Percentiles rank a stretch among this genome's conserved stretches.
Evolutionary conservation across 208 protist genomes (phyloP).

Genomic region (Blechomonas ayalai): DNA sequence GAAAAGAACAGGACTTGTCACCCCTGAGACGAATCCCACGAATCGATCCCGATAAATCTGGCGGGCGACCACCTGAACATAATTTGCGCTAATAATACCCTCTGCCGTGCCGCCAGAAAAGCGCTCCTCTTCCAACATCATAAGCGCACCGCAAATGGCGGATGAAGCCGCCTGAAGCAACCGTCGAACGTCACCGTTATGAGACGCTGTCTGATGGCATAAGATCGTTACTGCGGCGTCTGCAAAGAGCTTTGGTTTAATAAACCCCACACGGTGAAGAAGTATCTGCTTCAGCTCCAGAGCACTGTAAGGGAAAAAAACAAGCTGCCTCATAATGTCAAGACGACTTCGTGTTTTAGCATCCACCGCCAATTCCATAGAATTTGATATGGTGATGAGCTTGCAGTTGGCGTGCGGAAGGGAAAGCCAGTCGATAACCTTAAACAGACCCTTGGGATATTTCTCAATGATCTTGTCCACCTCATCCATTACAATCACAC

Average conservation of each 20-base stretch:
- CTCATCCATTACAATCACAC: constrained; percentile 86
- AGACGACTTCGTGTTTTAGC: constrained; percentile 79
- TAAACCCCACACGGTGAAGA: constrained; percentile 35
- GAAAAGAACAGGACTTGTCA: constrained; percentile 60
- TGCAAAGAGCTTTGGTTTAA: constrained; percentile 67
- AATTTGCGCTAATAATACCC: constrained; percentile 60
- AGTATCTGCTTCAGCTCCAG: constrained; percentile 75
- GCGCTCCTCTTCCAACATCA: constrained; percentile 59
- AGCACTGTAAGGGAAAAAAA: constrained; percentile 76
- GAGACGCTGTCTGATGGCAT: constrained; percentile 78
- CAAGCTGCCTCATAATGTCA: constrained; percentile 72
- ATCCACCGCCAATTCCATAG: constrained; percentile 80
- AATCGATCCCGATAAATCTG: constrained; percentile 88
- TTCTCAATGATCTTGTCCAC: constrained; percentile 82
- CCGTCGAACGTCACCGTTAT: constrained; percentile 86
- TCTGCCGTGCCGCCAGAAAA: constrained; percentile 15
- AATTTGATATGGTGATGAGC: constrained; percentile 85
- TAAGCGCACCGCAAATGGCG: constrained; percentile 77
- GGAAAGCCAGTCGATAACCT: constrained; percentile 82
- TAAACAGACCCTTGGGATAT: constrained; percentile 73
- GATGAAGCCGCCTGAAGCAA: constrained; percentile 76
- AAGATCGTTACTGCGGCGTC: constrained; percentile 74
- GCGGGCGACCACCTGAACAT: constrained; percentile 70
- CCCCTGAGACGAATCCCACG: constrained; percentile 75
- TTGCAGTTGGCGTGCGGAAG: constrained; percentile 76